phyloP scores from a whole-genome alignment of 495 filamentous ascomycete genomes.

The Collariella sp. region DNA sequence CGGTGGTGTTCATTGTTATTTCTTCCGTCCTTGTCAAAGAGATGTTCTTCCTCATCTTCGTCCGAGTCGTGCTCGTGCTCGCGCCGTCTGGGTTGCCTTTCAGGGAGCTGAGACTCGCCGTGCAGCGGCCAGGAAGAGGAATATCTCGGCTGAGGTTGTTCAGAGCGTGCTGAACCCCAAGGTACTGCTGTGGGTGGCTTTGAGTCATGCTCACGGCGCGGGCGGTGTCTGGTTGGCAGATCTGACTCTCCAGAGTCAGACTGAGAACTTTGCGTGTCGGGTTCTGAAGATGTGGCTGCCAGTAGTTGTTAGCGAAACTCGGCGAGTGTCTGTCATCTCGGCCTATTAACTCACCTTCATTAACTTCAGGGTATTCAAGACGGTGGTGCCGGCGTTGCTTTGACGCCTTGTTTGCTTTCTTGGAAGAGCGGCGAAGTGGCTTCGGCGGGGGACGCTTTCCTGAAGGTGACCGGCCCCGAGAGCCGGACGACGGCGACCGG shows the following conservation, averaged over 20 bases:
- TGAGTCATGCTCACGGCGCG: not conserved
- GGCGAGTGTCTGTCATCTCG: not conserved
- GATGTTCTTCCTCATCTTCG: constrained; percentile 15
- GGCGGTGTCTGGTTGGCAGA: not conserved
- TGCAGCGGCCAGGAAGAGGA: constrained; percentile 22
- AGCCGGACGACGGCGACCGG: constrained; percentile 2
- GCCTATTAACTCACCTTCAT: not conserved
- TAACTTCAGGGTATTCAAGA: not conserved
- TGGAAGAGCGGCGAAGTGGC: not conserved
- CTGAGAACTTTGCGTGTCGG: not conserved
- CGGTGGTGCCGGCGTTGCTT: not conserved
- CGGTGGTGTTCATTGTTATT: not conserved
- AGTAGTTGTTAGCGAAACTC: not conserved
- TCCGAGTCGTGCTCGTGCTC: not conserved
- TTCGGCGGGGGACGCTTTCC: constrained; percentile 12
- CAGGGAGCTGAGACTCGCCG: not conserved
- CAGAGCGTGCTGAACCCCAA: constrained; percentile 13
- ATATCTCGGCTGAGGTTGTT: constrained; percentile 8
- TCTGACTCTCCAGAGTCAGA: constrained; percentile 3
- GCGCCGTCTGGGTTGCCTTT: not conserved
- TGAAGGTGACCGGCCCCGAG: constrained; percentile 16
- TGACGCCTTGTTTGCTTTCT: constrained; percentile 2
- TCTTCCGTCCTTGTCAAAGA: not conserved
- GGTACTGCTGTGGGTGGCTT: not conserved
- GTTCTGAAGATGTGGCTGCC: constrained; percentile 3